Conservation (phyloP, 805 yeast genomes). For the Priceomyces carsonii region DNA sequence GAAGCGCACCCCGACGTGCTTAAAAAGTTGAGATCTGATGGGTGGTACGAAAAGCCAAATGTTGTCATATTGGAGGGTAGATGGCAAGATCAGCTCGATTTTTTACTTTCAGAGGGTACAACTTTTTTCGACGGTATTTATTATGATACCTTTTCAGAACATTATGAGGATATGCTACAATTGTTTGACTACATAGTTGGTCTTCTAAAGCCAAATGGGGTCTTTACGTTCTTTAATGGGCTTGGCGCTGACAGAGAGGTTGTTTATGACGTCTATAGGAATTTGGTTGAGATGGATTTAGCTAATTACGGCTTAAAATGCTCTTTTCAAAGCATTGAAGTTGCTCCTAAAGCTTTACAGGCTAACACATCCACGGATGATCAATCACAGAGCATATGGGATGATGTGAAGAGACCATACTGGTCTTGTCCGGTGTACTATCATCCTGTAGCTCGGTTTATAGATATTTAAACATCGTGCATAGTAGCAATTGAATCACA, state of each 20-base stretch:
- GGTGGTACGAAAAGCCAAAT: conserved; percentile 76
- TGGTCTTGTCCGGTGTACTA: conserved; percentile 70
- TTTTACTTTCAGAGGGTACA: conserved; percentile 58
- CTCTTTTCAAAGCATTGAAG: conserved; percentile 49
- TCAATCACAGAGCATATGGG: conserved; percentile 54
- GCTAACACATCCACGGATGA: neutral
- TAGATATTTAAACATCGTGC: conserved; percentile 17
- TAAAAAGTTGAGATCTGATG: conserved; percentile 62
- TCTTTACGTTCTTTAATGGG: conserved; percentile 91
- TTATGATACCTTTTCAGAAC: conserved; percentile 93
- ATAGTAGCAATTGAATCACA: too few relatives aligned
- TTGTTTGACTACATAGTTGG: conserved; percentile 83
- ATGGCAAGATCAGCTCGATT: conserved; percentile 84
- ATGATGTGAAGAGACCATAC: conserved; percentile 59
- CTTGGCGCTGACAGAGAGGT: conserved; percentile 48
- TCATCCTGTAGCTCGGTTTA: conserved; percentile 62
- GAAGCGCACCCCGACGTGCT: conserved; percentile 96
- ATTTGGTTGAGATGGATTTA: conserved; percentile 78
- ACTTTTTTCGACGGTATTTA: conserved; percentile 88
- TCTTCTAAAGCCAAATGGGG: conserved; percentile 75
- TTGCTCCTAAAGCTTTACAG: conserved; percentile 41
- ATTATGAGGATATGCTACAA: conserved; percentile 84
- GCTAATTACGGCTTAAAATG: conserved; percentile 75
- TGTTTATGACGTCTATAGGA: conserved; percentile 69
- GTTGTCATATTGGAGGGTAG: conserved; percentile 83